Conservation (phyloP, 495 filamentous ascomycete genomes). For the Apiosordaria backusii region DNA sequence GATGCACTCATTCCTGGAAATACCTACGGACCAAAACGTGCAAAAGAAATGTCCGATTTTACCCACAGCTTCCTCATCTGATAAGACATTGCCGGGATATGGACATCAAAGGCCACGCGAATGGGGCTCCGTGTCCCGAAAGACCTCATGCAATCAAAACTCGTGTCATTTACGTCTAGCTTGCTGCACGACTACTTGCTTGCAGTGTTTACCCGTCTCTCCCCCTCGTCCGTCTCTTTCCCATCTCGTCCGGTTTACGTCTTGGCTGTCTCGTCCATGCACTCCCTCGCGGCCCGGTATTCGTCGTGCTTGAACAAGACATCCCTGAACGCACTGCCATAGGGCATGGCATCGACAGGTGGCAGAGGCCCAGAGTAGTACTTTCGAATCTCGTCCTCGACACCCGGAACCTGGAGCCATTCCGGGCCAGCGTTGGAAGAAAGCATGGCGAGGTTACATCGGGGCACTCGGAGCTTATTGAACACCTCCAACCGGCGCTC, state of each 20-base stretch:
- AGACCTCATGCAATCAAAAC: neutral
- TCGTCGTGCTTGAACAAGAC: conserved; percentile 31
- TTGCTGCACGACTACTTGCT: neutral
- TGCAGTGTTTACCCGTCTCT: neutral
- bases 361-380: conserved; percentile 32
- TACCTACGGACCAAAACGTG: neutral
- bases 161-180: neutral
- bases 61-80: neutral
- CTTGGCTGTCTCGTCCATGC: conserved; percentile 13
- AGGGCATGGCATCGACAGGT: conserved; percentile 18
- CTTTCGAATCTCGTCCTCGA: conserved; percentile 30
- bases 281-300: conserved; percentile 19
- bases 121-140: neutral
- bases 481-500: conserved; percentile 23
- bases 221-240: neutral
- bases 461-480: conserved; percentile 28
- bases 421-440: conserved; percentile 27
- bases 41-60: neutral
- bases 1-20: neutral
- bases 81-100: neutral
- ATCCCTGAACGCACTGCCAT: conserved; percentile 24
- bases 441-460: conserved; percentile 35
- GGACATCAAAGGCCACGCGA: neutral
- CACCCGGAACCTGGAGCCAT: conserved; percentile 24
- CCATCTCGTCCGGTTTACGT: neutral